These are phyloP conservation scores for Turnera subulata DNA, from an alignment of 345 rosid species.

Conservation along the genomic window DNA sequence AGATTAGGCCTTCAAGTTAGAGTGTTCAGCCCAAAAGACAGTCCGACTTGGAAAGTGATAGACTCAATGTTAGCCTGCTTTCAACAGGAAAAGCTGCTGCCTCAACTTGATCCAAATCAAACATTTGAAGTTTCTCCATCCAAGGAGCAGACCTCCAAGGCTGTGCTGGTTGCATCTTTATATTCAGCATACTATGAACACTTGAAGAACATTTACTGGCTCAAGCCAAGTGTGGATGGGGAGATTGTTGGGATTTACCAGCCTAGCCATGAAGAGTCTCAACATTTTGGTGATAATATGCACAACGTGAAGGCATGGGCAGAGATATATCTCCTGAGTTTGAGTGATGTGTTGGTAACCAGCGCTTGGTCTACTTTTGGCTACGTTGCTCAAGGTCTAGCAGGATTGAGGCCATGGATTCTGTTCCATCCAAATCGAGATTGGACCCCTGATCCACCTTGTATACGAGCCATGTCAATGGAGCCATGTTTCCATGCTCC, in stretches of 20 bases:
- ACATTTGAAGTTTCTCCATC: background rate
- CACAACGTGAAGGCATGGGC: constrained; percentile 27
- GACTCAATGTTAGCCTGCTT: constrained; percentile 15
- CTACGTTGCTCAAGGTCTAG: constrained; percentile 24
- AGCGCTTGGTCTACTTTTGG: constrained; percentile 26
- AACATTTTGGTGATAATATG: constrained; percentile 11
- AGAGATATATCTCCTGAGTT: constrained; percentile 27
- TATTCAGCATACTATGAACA: constrained; percentile 1
- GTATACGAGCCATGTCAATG: constrained; percentile 10
- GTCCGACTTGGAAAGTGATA: background rate
- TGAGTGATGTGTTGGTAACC: constrained; percentile 22
- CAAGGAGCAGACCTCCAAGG: constrained; percentile 8
- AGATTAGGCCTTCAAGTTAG: constrained; percentile 22
- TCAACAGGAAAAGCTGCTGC: constrained; percentile 10
- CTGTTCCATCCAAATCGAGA: background rate
- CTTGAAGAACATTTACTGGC: constrained; percentile 8
- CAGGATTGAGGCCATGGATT: constrained; percentile 17
- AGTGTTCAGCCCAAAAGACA: background rate
- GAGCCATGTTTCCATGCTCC: constrained; percentile 27
- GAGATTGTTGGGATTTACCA: constrained; percentile 18
- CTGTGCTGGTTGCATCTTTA: constrained; percentile 18
- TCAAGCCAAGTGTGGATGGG: constrained; percentile 5
- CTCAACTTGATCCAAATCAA: constrained; percentile 1
- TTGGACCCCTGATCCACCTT: constrained; percentile 9
- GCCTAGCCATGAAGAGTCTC: constrained; percentile 20